Evolutionary conservation across 108 stramenopile genomes (phyloP).

Genomic region (Pseudonitzschia delicatissima): DNA sequence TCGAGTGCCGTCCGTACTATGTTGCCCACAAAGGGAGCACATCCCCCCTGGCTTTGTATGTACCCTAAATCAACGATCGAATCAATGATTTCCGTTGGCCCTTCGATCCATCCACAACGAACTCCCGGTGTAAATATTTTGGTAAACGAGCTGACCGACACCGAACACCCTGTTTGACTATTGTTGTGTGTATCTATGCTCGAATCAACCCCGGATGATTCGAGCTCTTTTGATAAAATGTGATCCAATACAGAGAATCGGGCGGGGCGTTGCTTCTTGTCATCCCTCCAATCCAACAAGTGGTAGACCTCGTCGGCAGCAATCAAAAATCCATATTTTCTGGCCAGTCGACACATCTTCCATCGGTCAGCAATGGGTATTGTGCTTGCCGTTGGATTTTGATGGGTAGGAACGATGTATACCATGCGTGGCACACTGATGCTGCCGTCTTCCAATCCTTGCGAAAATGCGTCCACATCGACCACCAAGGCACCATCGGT

Average conservation of each 20-base stretch:
- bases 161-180: slow-evolving; percentile 42
- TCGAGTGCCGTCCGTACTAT: slow-evolving; percentile 42
- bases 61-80: slow-evolving; percentile 46
- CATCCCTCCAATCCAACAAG: slow-evolving; percentile 53
- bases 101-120: slow-evolving; percentile 72
- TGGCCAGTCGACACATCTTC: slow-evolving; percentile 41
- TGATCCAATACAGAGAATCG: slow-evolving; percentile 46
- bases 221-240: background rate
- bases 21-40: slow-evolving; percentile 58
- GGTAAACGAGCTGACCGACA: slow-evolving; percentile 71
- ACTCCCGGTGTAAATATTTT: slow-evolving; percentile 70
- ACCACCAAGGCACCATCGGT: slow-evolving; percentile 17
- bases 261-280: slow-evolving; percentile 35
- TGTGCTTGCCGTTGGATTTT: slow-evolving; percentile 63
- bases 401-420: slow-evolving; percentile 68
- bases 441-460: slow-evolving; percentile 29
- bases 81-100: slow-evolving; percentile 41
- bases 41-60: slow-evolving; percentile 65
- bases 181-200: background rate
- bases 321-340: slow-evolving; percentile 45
- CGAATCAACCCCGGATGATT: background rate
- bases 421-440: slow-evolving; percentile 40
- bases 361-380: slow-evolving; percentile 47
- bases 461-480: slow-evolving; percentile 45
- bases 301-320: slow-evolving; percentile 79